phyloP scores from a whole-genome alignment of 1,284 basidiomycete species.

The Cryptococcus sp. region DNA sequence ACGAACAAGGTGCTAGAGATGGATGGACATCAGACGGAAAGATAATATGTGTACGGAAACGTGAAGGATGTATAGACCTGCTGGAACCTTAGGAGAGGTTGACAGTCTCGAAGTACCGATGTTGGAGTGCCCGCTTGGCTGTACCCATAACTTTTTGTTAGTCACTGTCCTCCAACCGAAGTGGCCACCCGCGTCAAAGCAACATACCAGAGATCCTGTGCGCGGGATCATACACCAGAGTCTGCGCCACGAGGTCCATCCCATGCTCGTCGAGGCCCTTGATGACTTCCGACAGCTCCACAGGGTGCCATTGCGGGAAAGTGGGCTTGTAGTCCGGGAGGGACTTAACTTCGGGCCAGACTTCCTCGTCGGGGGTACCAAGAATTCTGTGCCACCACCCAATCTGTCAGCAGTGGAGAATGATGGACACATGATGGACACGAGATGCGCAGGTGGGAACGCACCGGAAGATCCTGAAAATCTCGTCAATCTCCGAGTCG shows the following conservation, averaged over 20 bases:
- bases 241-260: slow-evolving; percentile 74
- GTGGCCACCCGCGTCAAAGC: background rate
- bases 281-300: slow-evolving; percentile 64
- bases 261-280: slow-evolving; percentile 67
- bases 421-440: background rate
- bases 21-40: background rate
- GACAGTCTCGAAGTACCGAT: slow-evolving; percentile 65
- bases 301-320: slow-evolving; percentile 84
- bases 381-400: slow-evolving; percentile 60
- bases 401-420: background rate
- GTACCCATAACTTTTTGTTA: background rate
- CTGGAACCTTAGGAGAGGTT: background rate
- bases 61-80: background rate
- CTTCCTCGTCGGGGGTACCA: slow-evolving; percentile 89
- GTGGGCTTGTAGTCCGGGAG: slow-evolving; percentile 95
- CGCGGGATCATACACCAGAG: slow-evolving; percentile 87
- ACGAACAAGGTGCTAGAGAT: background rate
- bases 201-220: slow-evolving; percentile 80
- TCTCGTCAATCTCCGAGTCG: slow-evolving; percentile 99
- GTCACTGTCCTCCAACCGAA: slow-evolving; percentile 2
- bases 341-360: slow-evolving; percentile 85
- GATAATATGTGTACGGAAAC: background rate
- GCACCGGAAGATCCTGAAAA: slow-evolving; percentile 97
- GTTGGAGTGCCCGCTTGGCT: slow-evolving; percentile 81
- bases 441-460: slow-evolving; percentile 20